A percentile compares a stretch with the other conserved stretches of the same genome.
Evolutionary conservation across 768 basidiomycete species (phyloP).

Genomic region (Rhizopogon roseolus): DNA sequence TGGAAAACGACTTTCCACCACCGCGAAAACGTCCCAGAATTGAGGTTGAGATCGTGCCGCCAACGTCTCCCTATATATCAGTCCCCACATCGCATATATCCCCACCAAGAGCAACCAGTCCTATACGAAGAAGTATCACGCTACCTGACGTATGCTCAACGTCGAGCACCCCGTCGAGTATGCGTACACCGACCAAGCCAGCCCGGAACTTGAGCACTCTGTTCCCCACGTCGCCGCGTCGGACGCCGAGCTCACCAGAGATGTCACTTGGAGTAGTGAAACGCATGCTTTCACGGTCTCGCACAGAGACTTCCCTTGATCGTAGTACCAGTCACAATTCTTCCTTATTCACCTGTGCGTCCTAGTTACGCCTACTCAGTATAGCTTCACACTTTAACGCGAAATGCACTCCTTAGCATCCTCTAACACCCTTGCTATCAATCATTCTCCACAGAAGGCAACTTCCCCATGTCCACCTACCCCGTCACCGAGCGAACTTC

Average conservation of each 20-base stretch:
- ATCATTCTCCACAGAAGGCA: conserved; percentile 17
- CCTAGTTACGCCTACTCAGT: not conserved
- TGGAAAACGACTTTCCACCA: not conserved
- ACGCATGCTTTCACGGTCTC: conserved; percentile 69
- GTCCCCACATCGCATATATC: not conserved
- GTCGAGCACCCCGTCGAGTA: not conserved
- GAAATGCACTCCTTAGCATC: conserved; percentile 12
- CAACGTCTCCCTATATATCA: not conserved
- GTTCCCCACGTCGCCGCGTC: conserved; percentile 34
- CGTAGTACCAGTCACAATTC: conserved; percentile 5
- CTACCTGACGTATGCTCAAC: not conserved
- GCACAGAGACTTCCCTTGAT: conserved; percentile 53
- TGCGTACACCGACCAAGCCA: conserved; percentile 18
- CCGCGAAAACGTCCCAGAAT: conserved; percentile 29
- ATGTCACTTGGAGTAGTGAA: conserved; percentile 44
- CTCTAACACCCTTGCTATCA: conserved; percentile 17
- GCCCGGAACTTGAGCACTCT: conserved; percentile 43
- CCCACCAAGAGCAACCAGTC: not conserved
- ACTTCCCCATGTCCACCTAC: conserved; percentile 22
- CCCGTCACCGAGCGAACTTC: conserved; percentile 19
- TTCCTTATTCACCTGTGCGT: not conserved
- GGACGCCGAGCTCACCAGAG: conserved; percentile 26
- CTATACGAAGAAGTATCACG: not conserved
- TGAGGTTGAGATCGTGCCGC: conserved; percentile 24
- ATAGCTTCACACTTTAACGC: not conserved